Percentiles rank a stretch among this genome's conserved stretches.
Evolutionary conservation across 2,329 filamentous ascomycete species (phyloP).

Genomic region (Helotiales sp.): DNA sequence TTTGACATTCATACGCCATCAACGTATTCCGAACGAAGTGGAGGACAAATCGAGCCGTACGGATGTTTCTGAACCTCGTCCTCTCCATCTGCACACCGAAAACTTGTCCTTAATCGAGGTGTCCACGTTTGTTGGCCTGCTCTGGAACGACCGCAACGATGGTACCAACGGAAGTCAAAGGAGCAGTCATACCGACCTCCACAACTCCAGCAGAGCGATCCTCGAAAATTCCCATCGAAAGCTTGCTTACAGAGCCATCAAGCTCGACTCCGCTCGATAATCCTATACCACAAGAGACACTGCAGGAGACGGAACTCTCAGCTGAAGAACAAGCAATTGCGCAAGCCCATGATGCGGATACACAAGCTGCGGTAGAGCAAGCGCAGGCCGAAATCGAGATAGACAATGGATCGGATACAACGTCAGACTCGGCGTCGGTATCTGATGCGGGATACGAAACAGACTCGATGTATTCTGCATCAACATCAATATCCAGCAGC

Average conservation of each 20-base stretch:
- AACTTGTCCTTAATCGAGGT: neutral
- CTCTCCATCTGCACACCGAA: neutral
- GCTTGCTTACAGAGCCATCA: neutral
- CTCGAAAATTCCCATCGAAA: neutral
- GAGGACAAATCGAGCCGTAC: neutral
- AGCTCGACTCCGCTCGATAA: neutral
- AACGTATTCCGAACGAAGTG: neutral
- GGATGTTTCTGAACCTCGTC: neutral
- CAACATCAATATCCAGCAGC: conserved; percentile 39
- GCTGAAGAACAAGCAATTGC: conserved; percentile 8
- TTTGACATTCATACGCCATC: neutral
- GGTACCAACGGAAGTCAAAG: conserved; percentile 22
- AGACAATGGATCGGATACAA: conserved; percentile 28
- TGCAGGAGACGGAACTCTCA: neutral
- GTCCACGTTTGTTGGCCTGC: no score
- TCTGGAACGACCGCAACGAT: conserved; percentile 2
- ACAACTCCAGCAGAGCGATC: neutral
- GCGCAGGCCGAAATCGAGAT: conserved; percentile 40
- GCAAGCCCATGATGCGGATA: conserved; percentile 30
- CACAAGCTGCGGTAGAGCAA: conserved; percentile 33
- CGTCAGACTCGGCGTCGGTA: conserved; percentile 15
- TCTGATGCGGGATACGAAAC: conserved; percentile 41
- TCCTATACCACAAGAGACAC: neutral
- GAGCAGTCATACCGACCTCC: conserved; percentile 32
- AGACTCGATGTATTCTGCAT: conserved; percentile 33